Base-by-base conservation (phyloP, 164 flowering plant species). In the Echeveria elegans region DNA sequence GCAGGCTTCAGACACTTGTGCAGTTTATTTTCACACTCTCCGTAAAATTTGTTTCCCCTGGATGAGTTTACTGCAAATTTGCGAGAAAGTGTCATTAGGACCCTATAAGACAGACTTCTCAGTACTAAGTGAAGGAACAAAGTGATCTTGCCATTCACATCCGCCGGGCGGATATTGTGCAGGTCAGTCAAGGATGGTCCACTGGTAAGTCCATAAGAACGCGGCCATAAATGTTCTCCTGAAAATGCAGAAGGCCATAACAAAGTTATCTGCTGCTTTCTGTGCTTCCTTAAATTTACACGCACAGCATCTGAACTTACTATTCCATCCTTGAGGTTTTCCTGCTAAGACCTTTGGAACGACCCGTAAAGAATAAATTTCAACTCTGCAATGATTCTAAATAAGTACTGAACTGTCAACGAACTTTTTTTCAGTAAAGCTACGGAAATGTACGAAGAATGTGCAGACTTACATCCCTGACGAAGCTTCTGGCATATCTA, bases 181-280 rank as follows among this genome's bases (percentile, higher is more conserved):
- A 84, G 68, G 71, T 82, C 88, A 66, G 81, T 82, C 31, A 80
- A 66, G 53, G 85, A 76, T 63, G 81, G 77, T 67, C 81, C 77
- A 37, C 29, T 26, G 6, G 36, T 70, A 58, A 80, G 63, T 40
- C 85, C 88, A 74, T 82, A 84, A 37, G 88, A 84, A 53, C 84
- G 85, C 66, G 85, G 85, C 88, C 88, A 84, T 19, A 84, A 50
- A 75, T 84, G 85, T 64, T 84, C 88, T 69, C 88, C 88, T 84
- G 75, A 38, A 75, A 59, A 53, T n/a, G n/a, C 7, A 7, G 72
- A 6, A 24, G 21, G 15, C 3, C 43, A 10, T 14, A 56, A 6
- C 61, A 14, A 1, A 26, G 18, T 56, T 56, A 28, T 53, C 29
- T 24, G 12, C 11, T 24, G 11, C 0, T 26, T 4, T 8, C 14